Percentiles rank a stretch among this genome's conserved stretches.
Evolutionary conservation across 1,284 basidiomycete genomes (phyloP).

Genomic region (Sanghuangporus sanghuang): DNA sequence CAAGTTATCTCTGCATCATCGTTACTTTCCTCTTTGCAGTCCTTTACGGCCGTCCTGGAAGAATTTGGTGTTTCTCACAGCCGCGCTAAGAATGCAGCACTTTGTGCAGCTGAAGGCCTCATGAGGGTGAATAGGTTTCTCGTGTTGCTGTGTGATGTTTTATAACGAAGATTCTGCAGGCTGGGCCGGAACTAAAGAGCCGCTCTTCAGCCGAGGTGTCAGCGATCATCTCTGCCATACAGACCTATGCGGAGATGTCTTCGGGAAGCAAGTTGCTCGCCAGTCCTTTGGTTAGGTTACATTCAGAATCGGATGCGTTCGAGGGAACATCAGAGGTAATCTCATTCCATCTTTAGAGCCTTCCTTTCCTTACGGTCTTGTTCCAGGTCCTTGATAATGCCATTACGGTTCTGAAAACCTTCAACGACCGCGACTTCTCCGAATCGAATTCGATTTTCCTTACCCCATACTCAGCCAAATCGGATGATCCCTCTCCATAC

Average conservation of each 20-base stretch:
- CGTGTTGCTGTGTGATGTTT: constrained; percentile 8
- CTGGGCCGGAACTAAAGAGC: constrained; percentile 51
- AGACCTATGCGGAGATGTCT: constrained; percentile 59
- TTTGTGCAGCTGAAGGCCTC: constrained; percentile 85
- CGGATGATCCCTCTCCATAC: constrained; percentile 40
- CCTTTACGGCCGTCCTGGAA: constrained; percentile 81
- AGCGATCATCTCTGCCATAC: constrained; percentile 63
- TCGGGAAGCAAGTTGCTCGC: constrained; percentile 54
- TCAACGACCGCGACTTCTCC: constrained; percentile 52
- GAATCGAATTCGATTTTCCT: constrained; percentile 54
- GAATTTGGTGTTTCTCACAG: constrained; percentile 88
- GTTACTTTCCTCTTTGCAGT: constrained; percentile 71
- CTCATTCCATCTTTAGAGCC: too few relatives aligned
- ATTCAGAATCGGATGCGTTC: constrained; percentile 35
- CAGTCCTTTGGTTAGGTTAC: constrained; percentile 49
- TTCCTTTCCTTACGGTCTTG: not conserved
- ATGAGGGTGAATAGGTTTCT: constrained; percentile 55
- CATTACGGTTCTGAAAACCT: constrained; percentile 47
- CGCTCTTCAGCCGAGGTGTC: constrained; percentile 45
- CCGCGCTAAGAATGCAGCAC: constrained; percentile 77
- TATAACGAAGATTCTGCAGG: constrained; percentile 34
- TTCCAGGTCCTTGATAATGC: constrained; percentile 60
- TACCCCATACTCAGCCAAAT: constrained; percentile 57
- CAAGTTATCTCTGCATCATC: constrained; percentile 72
- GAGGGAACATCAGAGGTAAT: constrained; percentile 58